These are phyloP conservation scores for Colletotrichum tofieldiae DNA, from an alignment of 2,329 filamentous ascomycete genomes.

Conservation along the genomic window DNA sequence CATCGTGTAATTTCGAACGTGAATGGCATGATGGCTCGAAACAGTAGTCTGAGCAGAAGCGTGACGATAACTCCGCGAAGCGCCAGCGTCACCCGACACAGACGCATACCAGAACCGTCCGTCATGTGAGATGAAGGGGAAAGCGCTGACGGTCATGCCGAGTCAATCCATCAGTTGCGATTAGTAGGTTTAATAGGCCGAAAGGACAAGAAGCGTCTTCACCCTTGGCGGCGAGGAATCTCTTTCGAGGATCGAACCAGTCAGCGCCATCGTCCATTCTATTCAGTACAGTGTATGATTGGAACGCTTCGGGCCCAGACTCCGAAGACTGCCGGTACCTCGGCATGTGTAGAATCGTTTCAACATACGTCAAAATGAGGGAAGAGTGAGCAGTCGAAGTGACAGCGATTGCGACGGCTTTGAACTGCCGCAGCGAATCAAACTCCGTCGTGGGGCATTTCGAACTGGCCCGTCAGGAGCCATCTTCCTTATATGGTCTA, in stretches of 20 bases:
- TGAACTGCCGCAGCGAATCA: conserved; percentile 32
- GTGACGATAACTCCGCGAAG: conserved; percentile 9
- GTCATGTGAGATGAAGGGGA: conserved; percentile 19
- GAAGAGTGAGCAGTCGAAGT: conserved; percentile 24
- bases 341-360: conserved; percentile 10
- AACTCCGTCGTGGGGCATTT: background rate
- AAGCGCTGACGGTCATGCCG: conserved; percentile 13
- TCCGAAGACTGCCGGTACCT: conserved; percentile 24
- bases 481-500: conserved; percentile 7
- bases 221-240: background rate
- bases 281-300: conserved; percentile 27
- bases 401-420: conserved; percentile 20
- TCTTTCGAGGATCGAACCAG: background rate
- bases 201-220: background rate
- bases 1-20: conserved; percentile 31
- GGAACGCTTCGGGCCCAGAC: conserved; percentile 30
- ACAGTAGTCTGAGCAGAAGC: conserved; percentile 28
- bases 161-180: conserved; percentile 7
- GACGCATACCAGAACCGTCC: conserved; percentile 11
- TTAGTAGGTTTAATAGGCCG: background rate
- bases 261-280: background rate
- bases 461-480: background rate
- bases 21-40: conserved; percentile 40
- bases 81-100: conserved; percentile 24
- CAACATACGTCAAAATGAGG: conserved; percentile 34